Evolutionary conservation across 1,284 basidiomycete species (phyloP), one percentile per base, ranked within the genome.

Genomic region (Jaminaea rosea): DNA sequence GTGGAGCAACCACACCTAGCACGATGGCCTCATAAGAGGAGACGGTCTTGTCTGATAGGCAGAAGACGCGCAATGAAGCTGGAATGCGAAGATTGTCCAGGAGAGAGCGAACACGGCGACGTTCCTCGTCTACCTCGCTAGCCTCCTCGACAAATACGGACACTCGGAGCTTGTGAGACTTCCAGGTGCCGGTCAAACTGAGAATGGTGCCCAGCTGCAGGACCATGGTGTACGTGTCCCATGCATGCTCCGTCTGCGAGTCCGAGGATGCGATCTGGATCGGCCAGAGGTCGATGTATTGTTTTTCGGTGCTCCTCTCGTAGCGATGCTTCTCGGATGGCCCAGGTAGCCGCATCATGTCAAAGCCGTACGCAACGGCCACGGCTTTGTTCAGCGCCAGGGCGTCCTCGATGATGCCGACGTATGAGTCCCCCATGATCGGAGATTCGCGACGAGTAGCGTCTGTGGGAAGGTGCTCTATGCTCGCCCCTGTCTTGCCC

Each of bases 151-250:
- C 71, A 57, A 73, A 73, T 3, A 73, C 71, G 19, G 60, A 67
- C 26, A 73, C 71, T 9, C 71, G 67, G 26, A 73, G 58, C 52
- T 67, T 59, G 58, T 73, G 69, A 28, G 55, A 48, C 42, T 66
- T 70, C 71, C 71, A 73, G 24, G 65, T 67, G 41, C 67, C 63
- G 0, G 71, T 73, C 21, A 72, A 55, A 49, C 65, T 70, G 17
- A 73, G 58, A 27, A 73, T 73, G 4, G 71, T 73, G 48, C 71
- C 71, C 37, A 73, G 61, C 36, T 73, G 71, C 17, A 73, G 60
- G 10, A 73, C 69, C 69, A 73, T 72, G 10, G 71, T 73, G 56
- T 73, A 73, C 4, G 69, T 72, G 50, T 73, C 71, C 71, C 71
- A 73, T 15, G 65, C 64, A 19, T 64, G 67, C 26, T 51, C 58